These are phyloP conservation scores for Lactifluus subvellereus DNA, from an alignment of 768 basidiomycete species.

Conservation along the genomic window DNA sequence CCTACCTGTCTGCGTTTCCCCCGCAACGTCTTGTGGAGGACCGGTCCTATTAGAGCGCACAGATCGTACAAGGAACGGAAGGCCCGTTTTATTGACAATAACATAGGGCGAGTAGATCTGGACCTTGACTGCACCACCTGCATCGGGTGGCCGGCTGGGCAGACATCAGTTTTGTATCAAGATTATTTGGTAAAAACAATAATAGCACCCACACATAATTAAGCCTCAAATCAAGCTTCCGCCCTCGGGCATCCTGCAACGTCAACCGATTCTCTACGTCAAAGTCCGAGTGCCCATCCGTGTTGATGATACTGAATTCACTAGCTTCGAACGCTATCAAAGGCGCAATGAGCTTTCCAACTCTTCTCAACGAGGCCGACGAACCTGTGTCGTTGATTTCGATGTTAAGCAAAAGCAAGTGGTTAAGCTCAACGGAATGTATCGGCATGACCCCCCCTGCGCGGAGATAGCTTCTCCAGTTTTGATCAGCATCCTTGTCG, in stretches of 20 bases:
- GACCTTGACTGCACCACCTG: constrained; percentile 93
- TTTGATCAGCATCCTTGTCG: constrained; percentile 90
- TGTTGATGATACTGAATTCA: constrained; percentile 97
- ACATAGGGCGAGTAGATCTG: constrained; percentile 91
- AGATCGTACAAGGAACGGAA: constrained; percentile 72
- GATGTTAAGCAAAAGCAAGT: constrained; percentile 87
- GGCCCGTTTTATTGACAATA: constrained; percentile 86
- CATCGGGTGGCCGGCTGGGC: constrained; percentile 68
- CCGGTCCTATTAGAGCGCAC: constrained; percentile 55
- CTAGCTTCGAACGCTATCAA: constrained; percentile 79
- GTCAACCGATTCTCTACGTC: constrained; percentile 68
- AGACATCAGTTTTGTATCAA: not conserved
- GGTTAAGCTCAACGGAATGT: constrained; percentile 88
- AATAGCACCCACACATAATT: constrained; percentile 73
- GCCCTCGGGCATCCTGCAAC: constrained; percentile 64
- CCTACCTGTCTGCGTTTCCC: constrained; percentile 60
- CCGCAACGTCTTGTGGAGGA: constrained; percentile 75
- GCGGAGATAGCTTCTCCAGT: constrained; percentile 90
- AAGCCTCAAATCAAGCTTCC: constrained; percentile 75
- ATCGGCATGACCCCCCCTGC: constrained; percentile 95
- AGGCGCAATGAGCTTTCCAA: not conserved
- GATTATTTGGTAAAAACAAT: not conserved
- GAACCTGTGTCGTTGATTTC: constrained; percentile 85
- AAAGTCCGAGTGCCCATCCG: constrained; percentile 85
- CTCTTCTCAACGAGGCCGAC: constrained; percentile 19